Evolutionary conservation across 768 basidiomycete species (phyloP).

Genomic region (Boletellus ananiceps): DNA sequence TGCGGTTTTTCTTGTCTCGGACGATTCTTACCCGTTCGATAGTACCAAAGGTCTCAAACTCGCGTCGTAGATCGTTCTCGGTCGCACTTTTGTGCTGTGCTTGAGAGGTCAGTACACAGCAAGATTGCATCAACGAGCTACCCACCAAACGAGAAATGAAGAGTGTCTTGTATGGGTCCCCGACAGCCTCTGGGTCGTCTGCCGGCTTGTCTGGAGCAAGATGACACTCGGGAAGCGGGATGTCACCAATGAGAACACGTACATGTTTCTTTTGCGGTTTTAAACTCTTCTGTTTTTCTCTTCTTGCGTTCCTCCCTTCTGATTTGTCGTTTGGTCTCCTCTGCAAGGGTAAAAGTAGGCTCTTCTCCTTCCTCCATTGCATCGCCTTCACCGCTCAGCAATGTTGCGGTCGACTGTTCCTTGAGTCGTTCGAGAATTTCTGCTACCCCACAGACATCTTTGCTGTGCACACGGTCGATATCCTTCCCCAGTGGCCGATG

Average conservation of each 20-base stretch:
- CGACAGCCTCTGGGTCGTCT: constrained; percentile 85
- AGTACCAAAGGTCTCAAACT: constrained; percentile 93
- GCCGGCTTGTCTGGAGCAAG: constrained; percentile 77
- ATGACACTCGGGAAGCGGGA: constrained; percentile 3
- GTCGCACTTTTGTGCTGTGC: constrained; percentile 85
- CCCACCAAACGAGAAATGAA: constrained; percentile 90
- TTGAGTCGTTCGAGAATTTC: constrained; percentile 64
- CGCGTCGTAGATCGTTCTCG: constrained; percentile 87
- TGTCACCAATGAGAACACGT: constrained; percentile 29
- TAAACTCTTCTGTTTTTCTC: constrained; percentile 69
- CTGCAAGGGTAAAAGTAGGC: constrained; percentile 73
- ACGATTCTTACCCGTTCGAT: constrained; percentile 95
- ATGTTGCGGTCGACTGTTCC: constrained; percentile 69
- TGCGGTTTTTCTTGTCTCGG: constrained; percentile 81
- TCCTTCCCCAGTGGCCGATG: constrained; percentile 81
- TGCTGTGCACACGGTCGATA: constrained; percentile 64
- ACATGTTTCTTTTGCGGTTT: constrained; percentile 84
- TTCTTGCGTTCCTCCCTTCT: constrained; percentile 75
- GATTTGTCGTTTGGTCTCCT: constrained; percentile 77
- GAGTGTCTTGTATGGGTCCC: constrained; percentile 97
- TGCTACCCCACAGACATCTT: constrained; percentile 76
- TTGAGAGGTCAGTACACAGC: constrained; percentile 12
- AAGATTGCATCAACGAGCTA: constrained; percentile 3
- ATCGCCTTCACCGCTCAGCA: constrained; percentile 57
- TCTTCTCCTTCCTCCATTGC: constrained; percentile 84